Base-by-base conservation (phyloP, 1,284 basidiomycete genomes). In the Agroathelia rolfsii region DNA sequence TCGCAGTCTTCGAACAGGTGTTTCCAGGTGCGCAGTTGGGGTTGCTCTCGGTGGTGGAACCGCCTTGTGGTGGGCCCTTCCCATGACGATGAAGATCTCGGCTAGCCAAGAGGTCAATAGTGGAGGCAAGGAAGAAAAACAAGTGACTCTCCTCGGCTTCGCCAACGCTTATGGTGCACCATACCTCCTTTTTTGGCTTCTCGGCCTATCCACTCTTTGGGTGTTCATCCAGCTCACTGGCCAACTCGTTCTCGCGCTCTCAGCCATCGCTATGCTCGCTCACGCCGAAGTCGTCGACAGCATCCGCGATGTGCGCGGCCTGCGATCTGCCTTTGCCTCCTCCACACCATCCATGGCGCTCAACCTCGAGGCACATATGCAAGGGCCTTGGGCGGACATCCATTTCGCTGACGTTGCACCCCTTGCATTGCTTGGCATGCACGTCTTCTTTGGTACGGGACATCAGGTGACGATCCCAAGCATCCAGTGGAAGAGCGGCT, bases 401-500 rank as follows among this genome's bases (percentile, higher is more conserved):
- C n/a, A n/a, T n/a, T 86, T 93, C 53, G 58, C 67, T 2, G 84
- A 90, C 41, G 56, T 83, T 18, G 63, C 76, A 1, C 77, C 80
- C 0, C 51, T 94, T 12, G 78, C 81, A 1, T 66, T 94, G 5
- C 65, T 92, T n/a, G 79, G 75, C 0, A 52, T 82, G 28, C 66
- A 86, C 35, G 56, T 72, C 6, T 97, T 94, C 69, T 89, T 86
- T 53, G 63, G 72, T 0, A 95, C 93, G 0, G 94, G 94, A 1
- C 94, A 98, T 51, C 92, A 97, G 56, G 72, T 90, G 0, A 83
- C 83, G 0, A 68, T 98, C 25, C 71, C 88, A 1, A 81, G 86
- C 6, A 79, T 99, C 35, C 93, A 98, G 49, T 99, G 95, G 95
- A 94, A 96, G 52, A 59, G 81, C 0, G 93, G 87, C 0, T 98